These are phyloP conservation scores for Boletus rufocinnamomeus DNA, from an alignment of 768 basidiomycete species.

Conservation along the genomic window DNA sequence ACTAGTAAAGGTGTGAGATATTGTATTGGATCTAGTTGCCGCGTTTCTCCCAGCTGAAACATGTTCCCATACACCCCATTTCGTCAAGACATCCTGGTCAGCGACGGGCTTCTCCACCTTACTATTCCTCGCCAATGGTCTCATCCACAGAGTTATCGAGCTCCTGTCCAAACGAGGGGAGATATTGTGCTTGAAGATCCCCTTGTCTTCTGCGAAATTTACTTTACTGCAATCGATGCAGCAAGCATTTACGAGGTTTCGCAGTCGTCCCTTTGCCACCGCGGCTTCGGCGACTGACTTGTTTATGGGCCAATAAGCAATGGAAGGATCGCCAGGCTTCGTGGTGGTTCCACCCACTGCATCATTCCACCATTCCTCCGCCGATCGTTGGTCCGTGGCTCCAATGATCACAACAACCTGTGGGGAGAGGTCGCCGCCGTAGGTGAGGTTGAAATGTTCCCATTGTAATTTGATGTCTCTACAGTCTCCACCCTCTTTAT, in stretches of 20 bases:
- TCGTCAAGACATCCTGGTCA: slow-evolving; percentile 22
- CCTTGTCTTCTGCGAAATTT: slow-evolving; percentile 8
- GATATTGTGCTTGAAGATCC: slow-evolving; percentile 13
- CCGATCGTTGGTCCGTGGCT: slow-evolving; percentile 18
- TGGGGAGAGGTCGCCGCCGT: slow-evolving; percentile 30
- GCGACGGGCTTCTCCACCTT: not conserved
- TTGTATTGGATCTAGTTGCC: not conserved
- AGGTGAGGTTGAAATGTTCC: slow-evolving; percentile 26
- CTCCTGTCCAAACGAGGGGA: slow-evolving; percentile 8
- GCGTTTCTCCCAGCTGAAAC: not conserved
- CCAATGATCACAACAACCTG: slow-evolving; percentile 26
- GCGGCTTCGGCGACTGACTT: slow-evolving; percentile 1
- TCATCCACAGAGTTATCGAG: slow-evolving; percentile 4
- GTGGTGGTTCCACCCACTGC: not conserved
- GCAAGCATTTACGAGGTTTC: slow-evolving; percentile 17
- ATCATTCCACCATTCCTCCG: slow-evolving; percentile 23
- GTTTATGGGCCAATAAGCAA: slow-evolving; percentile 23
- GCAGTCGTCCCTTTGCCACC: slow-evolving; percentile 6
- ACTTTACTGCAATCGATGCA: slow-evolving; percentile 30
- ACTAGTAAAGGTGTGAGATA: not conserved
- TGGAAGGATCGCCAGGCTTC: slow-evolving; percentile 5
- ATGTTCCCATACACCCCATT: slow-evolving; percentile 26
- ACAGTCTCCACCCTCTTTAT: slow-evolving; percentile 1
- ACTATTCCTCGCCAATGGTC: not conserved
- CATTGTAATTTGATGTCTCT: slow-evolving; percentile 23